Conservation (phyloP, 768 basidiomycete genomes). For the Mycena vitilis region DNA sequence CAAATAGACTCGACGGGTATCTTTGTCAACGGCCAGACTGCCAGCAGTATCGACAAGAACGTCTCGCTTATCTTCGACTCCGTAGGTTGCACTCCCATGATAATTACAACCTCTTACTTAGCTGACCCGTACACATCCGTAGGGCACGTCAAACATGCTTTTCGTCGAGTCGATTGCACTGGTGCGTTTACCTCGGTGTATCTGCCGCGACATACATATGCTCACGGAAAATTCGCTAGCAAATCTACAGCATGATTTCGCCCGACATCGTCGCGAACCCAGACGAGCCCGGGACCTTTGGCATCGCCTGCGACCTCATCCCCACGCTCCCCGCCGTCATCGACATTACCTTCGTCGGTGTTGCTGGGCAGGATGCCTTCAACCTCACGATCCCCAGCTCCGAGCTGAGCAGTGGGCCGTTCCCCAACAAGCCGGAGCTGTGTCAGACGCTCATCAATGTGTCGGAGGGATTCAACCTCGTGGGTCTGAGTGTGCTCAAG, state of each 20-base stretch:
- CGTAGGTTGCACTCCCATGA: conserved; percentile 38
- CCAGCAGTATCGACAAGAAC: conserved; percentile 49
- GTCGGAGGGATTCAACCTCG: conserved; percentile 42
- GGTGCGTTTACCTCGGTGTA: conserved; percentile 30
- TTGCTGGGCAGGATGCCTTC: conserved; percentile 42
- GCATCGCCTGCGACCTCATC: conserved; percentile 47
- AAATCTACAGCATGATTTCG: conserved; percentile 50
- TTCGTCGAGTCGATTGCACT: conserved; percentile 43
- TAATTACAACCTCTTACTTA: too few relatives aligned
- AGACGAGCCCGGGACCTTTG: conserved; percentile 48
- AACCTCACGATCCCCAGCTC: conserved; percentile 50
- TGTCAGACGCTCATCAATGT: conserved; percentile 55
- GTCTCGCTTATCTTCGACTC: conserved; percentile 66
- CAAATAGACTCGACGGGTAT: conserved; percentile 38
- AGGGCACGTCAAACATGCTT: conserved; percentile 43
- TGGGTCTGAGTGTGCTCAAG: conserved; percentile 51
- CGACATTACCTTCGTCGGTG: conserved; percentile 47
- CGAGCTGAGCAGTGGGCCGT: conserved; percentile 53
- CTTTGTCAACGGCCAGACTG: conserved; percentile 65
- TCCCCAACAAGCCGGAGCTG: conserved; percentile 43
- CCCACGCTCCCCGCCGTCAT: conserved; percentile 46
- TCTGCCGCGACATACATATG: neutral
- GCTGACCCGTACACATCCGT: neutral
- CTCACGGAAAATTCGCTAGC: conserved; percentile 30
- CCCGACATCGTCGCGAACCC: conserved; percentile 49